A percentile compares a stretch with the other conserved stretches of the same genome.
These are phyloP conservation scores for Lipomyces sp. DNA, from an alignment of 805 yeast genomes.

Conservation along the genomic window DNA sequence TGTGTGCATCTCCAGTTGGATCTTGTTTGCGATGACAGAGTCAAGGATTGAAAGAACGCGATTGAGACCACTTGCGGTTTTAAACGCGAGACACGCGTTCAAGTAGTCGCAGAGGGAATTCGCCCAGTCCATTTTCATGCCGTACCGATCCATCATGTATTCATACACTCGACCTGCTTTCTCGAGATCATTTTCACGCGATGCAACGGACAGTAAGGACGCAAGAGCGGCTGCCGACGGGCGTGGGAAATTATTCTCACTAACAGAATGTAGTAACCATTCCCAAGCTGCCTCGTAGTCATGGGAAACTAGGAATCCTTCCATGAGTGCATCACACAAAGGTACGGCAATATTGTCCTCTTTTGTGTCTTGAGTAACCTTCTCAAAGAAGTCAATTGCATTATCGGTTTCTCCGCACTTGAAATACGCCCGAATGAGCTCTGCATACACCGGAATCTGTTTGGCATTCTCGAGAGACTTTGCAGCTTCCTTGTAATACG, in stretches of 20 bases:
- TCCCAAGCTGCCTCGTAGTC: constrained; percentile 42
- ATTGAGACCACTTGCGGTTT: constrained; percentile 5
- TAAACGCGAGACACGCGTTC: background rate
- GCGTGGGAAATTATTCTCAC: constrained; percentile 24
- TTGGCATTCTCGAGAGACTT: constrained; percentile 16
- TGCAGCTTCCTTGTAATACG: constrained; percentile 33
- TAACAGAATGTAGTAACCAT: constrained; percentile 41
- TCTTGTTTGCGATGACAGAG: background rate
- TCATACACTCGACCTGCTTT: constrained; percentile 42
- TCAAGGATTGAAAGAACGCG: constrained; percentile 13
- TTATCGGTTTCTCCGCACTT: constrained; percentile 36
- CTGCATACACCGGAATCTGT: constrained; percentile 37
- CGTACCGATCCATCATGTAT: constrained; percentile 27
- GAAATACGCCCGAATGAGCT: constrained; percentile 42
- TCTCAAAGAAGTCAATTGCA: constrained; percentile 41
- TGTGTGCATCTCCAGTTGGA: constrained; percentile 24
- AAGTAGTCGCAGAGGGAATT: constrained; percentile 22
- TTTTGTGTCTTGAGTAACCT: constrained; percentile 30
- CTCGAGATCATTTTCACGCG: constrained; percentile 34
- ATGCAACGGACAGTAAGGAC: constrained; percentile 37
- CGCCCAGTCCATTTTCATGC: constrained; percentile 2
- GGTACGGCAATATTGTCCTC: constrained; percentile 18
- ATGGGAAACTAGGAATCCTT: constrained; percentile 39
- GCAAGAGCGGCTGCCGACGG: constrained; percentile 30
- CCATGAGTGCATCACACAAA: constrained; percentile 36